Evolutionary conservation across 768 basidiomycete species (phyloP), one percentile per base, ranked within the genome.

Genomic region (Tylopilus subfusipes): DNA sequence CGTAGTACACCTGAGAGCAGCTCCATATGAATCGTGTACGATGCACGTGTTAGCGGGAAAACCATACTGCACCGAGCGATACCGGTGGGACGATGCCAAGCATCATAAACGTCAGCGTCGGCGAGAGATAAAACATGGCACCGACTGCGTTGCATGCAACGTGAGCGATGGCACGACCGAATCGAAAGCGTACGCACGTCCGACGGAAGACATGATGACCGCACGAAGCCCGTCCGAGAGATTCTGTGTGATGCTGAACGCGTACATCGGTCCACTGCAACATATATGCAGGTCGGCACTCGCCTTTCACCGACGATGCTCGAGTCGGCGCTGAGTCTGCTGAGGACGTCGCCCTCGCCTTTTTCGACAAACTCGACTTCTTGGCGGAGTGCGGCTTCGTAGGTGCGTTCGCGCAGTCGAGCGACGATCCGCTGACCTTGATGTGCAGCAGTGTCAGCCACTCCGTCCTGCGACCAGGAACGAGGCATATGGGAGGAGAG

Each of bases 251-350:
- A 90, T 78, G 56, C 88, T 61, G 19, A 18, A 22, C 34, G 19
- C 3, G 39, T n/a, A 11, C 5, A 14, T 33, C 33, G 2, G 9
- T 22, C 53, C 3, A 22, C 1, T 1, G 29, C 24, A n/a, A 18
- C 25, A 29, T 16, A 25, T 5, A 13, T 19, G 14, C 2, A 16
- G 5, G 10, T 36, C 5, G 31, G 0, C 19, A 61, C 72, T 38
- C 52, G 90, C 90, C 90, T 92, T 73, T 93, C 93, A 40, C 96
- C 96, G 39, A 98, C 90, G 59, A 98, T 90, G 60, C 84, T 90
- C 7, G 91, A 90, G 67, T 99, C 96, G 1, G 87, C 88, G 53
- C 90, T 93, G 30, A 98, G 77, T 52, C 96, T 77, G 69, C 93
- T 95, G 42, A 98, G 75, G 10, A 97, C 90, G 68, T 99, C 96